A percentile compares a stretch with the other conserved stretches of the same genome.
phyloP scores from a whole-genome alignment of 257 asterid genomes.

The Voacanga thouarsii region DNA sequence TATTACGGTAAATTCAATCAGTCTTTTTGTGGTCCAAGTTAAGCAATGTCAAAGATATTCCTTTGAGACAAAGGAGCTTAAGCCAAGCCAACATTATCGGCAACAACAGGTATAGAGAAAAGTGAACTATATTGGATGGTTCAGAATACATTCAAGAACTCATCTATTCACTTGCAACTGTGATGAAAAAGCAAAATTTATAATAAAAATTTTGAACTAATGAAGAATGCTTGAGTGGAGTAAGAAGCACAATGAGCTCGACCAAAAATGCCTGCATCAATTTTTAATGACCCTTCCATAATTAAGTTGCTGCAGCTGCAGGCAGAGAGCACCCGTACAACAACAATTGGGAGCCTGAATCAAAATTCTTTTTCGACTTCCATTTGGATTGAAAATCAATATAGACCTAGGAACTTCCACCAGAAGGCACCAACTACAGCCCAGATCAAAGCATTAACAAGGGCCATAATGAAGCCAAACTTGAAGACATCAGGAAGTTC shows the following conservation, averaged over 20 bases:
- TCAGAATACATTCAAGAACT: not conserved
- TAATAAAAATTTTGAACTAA: not conserved
- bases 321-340: constrained; percentile 5
- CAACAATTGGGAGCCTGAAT: constrained; percentile 2
- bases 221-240: not conserved
- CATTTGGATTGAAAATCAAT: constrained; percentile 32
- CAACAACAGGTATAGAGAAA: not conserved
- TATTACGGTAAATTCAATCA: too few species aligned
- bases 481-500: constrained; percentile 95
- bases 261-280: not conserved
- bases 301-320: not conserved
- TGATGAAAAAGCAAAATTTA: constrained; percentile 5
- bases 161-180: not conserved
- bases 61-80: not conserved
- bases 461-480: constrained; percentile 76
- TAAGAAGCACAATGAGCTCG: not conserved
- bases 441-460: constrained; percentile 78
- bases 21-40: too few species aligned
- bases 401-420: constrained; percentile 97
- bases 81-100: not conserved
- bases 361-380: constrained; percentile 22
- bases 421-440: constrained; percentile 69
- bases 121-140: too few species aligned
- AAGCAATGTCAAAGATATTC: not conserved
- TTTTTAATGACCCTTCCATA: not conserved